These are phyloP conservation scores for Arthrocladium fulminans DNA, from an alignment of 2,329 filamentous ascomycete species.

Conservation along the genomic window DNA sequence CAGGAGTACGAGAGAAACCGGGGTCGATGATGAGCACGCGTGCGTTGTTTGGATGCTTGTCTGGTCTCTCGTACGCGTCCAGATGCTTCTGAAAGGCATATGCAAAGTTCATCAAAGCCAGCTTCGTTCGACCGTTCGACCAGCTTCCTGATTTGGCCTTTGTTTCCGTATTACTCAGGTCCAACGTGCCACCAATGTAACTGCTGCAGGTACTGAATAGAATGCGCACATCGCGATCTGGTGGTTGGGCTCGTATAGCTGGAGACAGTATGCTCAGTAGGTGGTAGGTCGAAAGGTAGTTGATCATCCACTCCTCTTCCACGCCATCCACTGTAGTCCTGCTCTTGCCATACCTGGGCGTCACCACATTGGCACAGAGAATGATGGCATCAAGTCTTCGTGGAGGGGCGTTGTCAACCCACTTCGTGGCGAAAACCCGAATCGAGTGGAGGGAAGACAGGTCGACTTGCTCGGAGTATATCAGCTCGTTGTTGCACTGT, in stretches of 20 bases:
- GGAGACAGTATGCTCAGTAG: conserved; percentile 84
- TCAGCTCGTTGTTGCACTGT: conserved; percentile 69
- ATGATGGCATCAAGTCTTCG: conserved; percentile 84
- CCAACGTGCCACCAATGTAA: conserved; percentile 69
- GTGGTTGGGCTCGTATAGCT: conserved; percentile 79
- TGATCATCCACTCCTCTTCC: conserved; percentile 86
- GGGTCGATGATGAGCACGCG: conserved; percentile 83
- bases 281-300: conserved; percentile 94
- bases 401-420: conserved; percentile 91
- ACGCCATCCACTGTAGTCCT: conserved; percentile 65
- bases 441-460: conserved; percentile 81
- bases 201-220: conserved; percentile 79
- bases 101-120: conserved; percentile 83
- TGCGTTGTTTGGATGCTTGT: conserved; percentile 71
- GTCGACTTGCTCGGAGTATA: conserved; percentile 93
- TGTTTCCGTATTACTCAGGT: conserved; percentile 30
- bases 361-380: conserved; percentile 71
- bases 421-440: conserved; percentile 87
- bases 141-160: conserved; percentile 19
- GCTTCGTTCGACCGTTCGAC: conserved; percentile 51
- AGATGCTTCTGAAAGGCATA: conserved; percentile 88
- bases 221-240: conserved; percentile 85
- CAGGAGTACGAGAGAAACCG: conserved; percentile 73
- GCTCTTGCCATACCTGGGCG: conserved; percentile 54
- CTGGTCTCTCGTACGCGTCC: conserved; percentile 71